These are phyloP conservation scores for Saccharomyces hybrid DNA, from an alignment of 1,139 yeast genomes.

Conservation along the genomic window DNA sequence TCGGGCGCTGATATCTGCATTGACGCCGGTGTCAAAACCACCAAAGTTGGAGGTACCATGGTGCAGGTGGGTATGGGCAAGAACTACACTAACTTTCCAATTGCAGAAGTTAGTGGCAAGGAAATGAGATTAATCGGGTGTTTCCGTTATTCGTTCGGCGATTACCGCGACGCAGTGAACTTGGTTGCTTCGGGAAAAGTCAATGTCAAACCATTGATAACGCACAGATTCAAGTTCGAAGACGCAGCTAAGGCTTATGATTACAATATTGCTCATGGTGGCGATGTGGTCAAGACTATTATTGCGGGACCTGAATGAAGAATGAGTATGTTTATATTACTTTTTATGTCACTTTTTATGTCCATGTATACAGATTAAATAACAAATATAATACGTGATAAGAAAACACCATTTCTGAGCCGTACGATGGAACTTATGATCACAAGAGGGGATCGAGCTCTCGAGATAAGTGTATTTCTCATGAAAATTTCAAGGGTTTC, in stretches of 20 bases:
- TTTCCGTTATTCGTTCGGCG: background rate
- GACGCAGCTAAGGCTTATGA: background rate
- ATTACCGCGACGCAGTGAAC: background rate
- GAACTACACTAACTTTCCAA: background rate
- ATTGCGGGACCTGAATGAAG: background rate
- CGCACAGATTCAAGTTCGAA: background rate
- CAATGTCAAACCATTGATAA: background rate
- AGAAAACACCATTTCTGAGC: too few relatives aligned
- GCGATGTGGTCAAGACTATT: background rate
- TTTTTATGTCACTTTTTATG: too few relatives aligned
- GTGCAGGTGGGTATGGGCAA: background rate
- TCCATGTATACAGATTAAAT: too few relatives aligned
- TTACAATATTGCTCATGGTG: background rate
- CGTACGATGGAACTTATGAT: too few relatives aligned
- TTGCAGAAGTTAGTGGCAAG: background rate
- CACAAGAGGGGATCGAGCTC: too few relatives aligned
- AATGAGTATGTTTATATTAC: background rate
- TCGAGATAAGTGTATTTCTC: too few relatives aligned
- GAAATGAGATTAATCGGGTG: background rate
- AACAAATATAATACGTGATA: too few relatives aligned
- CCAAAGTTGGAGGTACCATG: background rate
- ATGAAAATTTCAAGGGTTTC: too few relatives aligned
- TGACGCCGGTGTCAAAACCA: background rate
- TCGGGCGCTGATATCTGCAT: background rate
- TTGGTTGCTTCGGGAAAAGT: background rate